Evolutionary conservation across 345 rosid species (phyloP), one percentile per base, ranked within the genome.

Genomic region (Brassica incana): DNA sequence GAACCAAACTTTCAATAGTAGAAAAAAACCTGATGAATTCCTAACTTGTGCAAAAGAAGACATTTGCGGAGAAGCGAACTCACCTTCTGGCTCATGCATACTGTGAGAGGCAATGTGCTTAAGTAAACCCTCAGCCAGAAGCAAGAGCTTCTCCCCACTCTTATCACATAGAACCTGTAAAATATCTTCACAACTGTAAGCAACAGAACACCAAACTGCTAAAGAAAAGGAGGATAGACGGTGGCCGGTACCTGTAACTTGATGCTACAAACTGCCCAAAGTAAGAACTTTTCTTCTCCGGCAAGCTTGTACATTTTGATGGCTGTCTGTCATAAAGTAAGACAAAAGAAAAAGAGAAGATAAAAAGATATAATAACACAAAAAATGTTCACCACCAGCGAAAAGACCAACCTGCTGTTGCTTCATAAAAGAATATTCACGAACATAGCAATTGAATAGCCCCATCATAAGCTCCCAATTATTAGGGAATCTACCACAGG

Each of bases 221-320:
- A 16, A 30, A 32, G 30, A 18, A 35, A 12, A 5, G 54, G 33
- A 36, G 68, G 43, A 33, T n/a, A 70, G 10, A 56, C 59, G 25
- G 67, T 65, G 64, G 67, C 40, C 23, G 23, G 50, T 86, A 95
- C 99, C 90, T 95, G 99, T 77, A 95, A 88, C 35, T 95, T 98
- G 85, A 93, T 90, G 92, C 98, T 95, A 86, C 98, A 93, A 81
- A 95, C 97, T 63, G 99, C 97, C 99, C 99, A 93, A 33, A 95
- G 98, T 88, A 93, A 83, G 78, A 88, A 93, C 82, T 96, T 88
- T 82, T 93, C 99, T 86, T 95, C 98, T 67, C 97, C 97, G 48
- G 84, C 90, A 71, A 88, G 88, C 83, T 95, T 95, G 81, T 95
- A 93, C 99, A 95, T 91, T 87, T 90, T 95, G 76, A 95, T 93